phyloP scores from a whole-genome alignment of 2,329 filamentous ascomycete genomes.

The Fusarium udum region DNA sequence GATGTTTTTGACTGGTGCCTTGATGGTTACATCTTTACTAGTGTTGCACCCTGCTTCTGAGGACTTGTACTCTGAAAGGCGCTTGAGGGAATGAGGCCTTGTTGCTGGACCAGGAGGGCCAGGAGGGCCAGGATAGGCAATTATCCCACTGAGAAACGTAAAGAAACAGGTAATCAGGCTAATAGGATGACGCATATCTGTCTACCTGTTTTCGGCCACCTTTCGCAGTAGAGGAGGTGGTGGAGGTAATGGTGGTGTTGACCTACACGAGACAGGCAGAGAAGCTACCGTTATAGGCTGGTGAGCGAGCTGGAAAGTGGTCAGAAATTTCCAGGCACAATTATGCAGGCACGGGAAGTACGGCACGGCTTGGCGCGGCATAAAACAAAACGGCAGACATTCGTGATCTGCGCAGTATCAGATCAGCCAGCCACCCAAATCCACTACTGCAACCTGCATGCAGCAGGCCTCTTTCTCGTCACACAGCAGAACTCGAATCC shows the following conservation, averaged over 20 bases:
- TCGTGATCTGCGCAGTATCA: background rate
- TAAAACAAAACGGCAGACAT: no score
- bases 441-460: background rate
- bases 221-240: background rate
- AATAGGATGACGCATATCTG: no score
- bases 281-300: background rate
- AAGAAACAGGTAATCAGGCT: background rate
- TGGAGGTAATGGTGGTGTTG: background rate
- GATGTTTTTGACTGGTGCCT: slow-evolving; percentile 12
- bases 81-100: slow-evolving; percentile 16
- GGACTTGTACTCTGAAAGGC: background rate
- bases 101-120: slow-evolving; percentile 2
- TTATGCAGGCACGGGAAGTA: background rate
- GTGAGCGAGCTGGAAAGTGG: background rate
- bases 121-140: slow-evolving; percentile 4
- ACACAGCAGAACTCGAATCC: background rate
- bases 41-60: background rate
- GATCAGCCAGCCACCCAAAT: background rate
- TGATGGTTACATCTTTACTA: background rate
- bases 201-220: no score
- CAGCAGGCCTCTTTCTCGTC: background rate
- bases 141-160: background rate
- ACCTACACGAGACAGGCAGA: background rate
- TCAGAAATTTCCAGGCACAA: background rate
- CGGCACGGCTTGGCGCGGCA: background rate